These are phyloP conservation scores for Apophysomyces trapeziformis DNA, from an alignment of 371 early-diverging fungal genomes.

Conservation along the genomic window DNA sequence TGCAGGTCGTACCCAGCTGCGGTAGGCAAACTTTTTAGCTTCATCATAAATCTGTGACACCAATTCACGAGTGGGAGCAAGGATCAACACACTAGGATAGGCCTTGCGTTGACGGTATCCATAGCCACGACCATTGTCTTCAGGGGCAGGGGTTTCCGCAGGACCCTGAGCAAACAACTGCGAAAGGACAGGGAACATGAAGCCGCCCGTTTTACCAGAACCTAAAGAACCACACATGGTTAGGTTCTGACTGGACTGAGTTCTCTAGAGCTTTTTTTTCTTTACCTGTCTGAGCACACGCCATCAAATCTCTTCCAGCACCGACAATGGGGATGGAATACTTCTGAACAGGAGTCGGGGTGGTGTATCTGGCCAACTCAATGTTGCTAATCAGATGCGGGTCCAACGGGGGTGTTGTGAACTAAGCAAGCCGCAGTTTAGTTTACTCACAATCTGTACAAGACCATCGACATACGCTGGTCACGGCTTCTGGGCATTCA, in stretches of 20 bases:
- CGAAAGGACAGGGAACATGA: slow-evolving; percentile 64
- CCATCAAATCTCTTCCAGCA: slow-evolving; percentile 73
- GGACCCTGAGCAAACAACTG: slow-evolving; percentile 34
- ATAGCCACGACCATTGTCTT: slow-evolving; percentile 13
- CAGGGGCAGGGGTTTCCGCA: slow-evolving; percentile 32
- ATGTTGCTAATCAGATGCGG: slow-evolving; percentile 90
- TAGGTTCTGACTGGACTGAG: neutral
- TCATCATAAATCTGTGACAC: slow-evolving; percentile 44
- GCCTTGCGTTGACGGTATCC: slow-evolving; percentile 36
- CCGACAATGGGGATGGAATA: slow-evolving; percentile 71
- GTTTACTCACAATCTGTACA: slow-evolving; percentile 89
- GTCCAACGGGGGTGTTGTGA: slow-evolving; percentile 80
- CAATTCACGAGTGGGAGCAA: slow-evolving; percentile 56
- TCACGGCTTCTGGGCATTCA: slow-evolving; percentile 79
- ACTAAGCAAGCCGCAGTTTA: slow-evolving; percentile 79
- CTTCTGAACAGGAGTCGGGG: slow-evolving; percentile 96
- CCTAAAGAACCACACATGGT: slow-evolving; percentile 28
- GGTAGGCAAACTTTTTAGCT: slow-evolving; percentile 30
- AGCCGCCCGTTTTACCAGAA: slow-evolving; percentile 80
- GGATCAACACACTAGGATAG: slow-evolving; percentile 44
- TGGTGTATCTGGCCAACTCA: slow-evolving; percentile 85
- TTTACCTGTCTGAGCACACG: slow-evolving; percentile 83
- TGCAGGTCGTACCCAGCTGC: slow-evolving; percentile 48
- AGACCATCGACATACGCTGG: slow-evolving; percentile 77
- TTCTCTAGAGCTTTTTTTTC: neutral